Evolutionary conservation across 1,284 basidiomycete species (phyloP).

Genomic region (Sporisorium exsertum): DNA sequence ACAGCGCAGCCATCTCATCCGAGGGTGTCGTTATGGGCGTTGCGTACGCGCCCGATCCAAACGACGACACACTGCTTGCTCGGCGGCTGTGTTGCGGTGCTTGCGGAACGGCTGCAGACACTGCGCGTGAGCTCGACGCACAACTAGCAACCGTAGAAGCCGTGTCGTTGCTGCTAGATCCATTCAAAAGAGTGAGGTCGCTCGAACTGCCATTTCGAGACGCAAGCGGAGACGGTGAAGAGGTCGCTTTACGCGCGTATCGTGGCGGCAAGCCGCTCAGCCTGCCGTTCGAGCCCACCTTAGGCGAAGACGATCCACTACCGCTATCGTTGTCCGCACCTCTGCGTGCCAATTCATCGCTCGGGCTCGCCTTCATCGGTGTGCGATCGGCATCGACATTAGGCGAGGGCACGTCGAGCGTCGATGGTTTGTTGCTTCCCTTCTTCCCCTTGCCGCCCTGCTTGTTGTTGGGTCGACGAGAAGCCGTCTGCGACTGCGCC

Average conservation of each 20-base stretch:
- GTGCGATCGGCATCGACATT: conserved; percentile 27
- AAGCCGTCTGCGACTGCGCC: conserved; percentile 8
- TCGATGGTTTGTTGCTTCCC: conserved; percentile 14
- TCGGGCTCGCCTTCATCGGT: conserved; percentile 34
- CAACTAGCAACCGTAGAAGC: conserved; percentile 5
- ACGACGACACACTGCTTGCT: conserved; percentile 49
- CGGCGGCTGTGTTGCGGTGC: conserved; percentile 40
- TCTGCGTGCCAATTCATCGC: conserved; percentile 16
- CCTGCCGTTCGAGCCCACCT: conserved; percentile 1
- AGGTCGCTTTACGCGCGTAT: conserved; percentile 16
- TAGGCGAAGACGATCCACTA: conserved; percentile 25
- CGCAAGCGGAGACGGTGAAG: conserved; percentile 40
- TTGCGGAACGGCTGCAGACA: conserved; percentile 17
- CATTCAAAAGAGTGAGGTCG: conserved; percentile 25
- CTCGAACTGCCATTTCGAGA: conserved; percentile 39
- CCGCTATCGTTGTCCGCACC: conserved; percentile 17
- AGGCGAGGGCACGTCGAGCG: conserved; percentile 11
- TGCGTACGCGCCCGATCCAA: conserved; percentile 48
- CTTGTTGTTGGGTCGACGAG: conserved; percentile 13
- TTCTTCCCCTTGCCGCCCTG: conserved; percentile 20
- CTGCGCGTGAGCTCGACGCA: conserved; percentile 20
- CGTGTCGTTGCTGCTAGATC: conserved; percentile 2
- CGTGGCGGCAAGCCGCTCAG: conserved; percentile 16
- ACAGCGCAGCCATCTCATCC: conserved; percentile 48
- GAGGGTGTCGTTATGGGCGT: conserved; percentile 55